These are phyloP conservation scores for Diaporthe sp. DNA, from an alignment of 2,329 filamentous ascomycete genomes.

Conservation along the genomic window DNA sequence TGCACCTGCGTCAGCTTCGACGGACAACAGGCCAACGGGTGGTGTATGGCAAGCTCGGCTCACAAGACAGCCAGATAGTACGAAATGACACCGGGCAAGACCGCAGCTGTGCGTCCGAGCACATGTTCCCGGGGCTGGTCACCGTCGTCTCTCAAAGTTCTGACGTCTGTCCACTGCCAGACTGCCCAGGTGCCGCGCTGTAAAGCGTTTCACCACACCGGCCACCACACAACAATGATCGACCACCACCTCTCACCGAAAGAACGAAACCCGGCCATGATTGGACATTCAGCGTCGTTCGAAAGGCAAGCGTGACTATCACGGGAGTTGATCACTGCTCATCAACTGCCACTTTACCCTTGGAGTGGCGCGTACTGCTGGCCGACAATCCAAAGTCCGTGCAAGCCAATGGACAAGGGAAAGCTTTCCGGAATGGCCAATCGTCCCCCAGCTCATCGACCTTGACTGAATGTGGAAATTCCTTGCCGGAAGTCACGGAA, in stretches of 20 bases:
- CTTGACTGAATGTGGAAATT: slow-evolving; percentile 8
- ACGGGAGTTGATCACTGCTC: slow-evolving; percentile 16
- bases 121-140: background rate
- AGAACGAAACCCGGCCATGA: background rate
- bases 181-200: background rate
- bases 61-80: slow-evolving; percentile 10
- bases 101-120: background rate
- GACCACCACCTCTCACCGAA: background rate
- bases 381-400: background rate
- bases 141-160: background rate
- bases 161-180: slow-evolving; percentile 3
- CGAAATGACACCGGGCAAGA: background rate
- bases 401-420: slow-evolving; percentile 12
- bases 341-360: background rate
- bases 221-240: background rate
- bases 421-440: slow-evolving; percentile 1
- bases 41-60: slow-evolving; percentile 7
- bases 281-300: background rate
- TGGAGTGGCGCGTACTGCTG: slow-evolving; percentile 16
- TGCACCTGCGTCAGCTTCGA: slow-evolving; percentile 21
- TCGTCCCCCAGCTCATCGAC: background rate
- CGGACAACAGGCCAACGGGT: background rate
- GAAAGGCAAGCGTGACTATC: background rate
- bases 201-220: slow-evolving; percentile 3
- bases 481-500: background rate